A percentile compares a stretch with the other conserved stretches of the same genome.
Conservation (phyloP, 441 rosid species). For the Biscutella laevigata region DNA sequence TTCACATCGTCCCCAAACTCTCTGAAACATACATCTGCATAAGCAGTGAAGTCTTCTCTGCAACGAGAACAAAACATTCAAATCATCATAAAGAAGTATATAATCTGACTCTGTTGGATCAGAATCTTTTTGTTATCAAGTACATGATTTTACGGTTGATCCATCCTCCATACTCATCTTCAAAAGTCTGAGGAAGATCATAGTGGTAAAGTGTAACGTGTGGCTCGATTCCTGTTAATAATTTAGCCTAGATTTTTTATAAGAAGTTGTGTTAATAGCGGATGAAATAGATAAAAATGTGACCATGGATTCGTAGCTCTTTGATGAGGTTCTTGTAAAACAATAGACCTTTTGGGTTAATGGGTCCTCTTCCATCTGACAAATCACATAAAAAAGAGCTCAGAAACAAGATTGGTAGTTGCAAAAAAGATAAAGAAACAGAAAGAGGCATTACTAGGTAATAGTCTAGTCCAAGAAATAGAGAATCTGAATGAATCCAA, state of each 20-base stretch:
- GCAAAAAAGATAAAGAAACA: neutral
- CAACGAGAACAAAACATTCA: conserved; percentile 1
- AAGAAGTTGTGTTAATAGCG: too few species aligned
- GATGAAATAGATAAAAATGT: too few species aligned
- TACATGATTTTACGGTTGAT: conserved; percentile 42
- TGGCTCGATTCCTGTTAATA: conserved; percentile 57
- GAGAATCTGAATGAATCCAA: conserved; percentile 69
- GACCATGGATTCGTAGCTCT: conserved; percentile 45
- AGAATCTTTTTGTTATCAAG: neutral
- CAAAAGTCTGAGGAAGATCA: conserved; percentile 64
- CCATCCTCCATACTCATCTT: conserved; percentile 76
- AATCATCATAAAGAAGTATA: neutral
- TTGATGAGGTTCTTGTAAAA: conserved; percentile 65
- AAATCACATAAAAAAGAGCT: neutral
- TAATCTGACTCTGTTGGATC: neutral
- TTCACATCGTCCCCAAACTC: conserved; percentile 57
- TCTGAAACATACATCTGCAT: conserved; percentile 59
- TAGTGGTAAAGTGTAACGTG: conserved; percentile 49
- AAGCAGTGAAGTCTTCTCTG: conserved; percentile 46
- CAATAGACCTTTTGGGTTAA: conserved; percentile 49
- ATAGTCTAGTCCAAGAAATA: conserved; percentile 72
- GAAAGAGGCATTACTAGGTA: conserved; percentile 39
- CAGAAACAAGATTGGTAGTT: neutral
- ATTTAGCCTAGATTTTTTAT: too few species aligned
- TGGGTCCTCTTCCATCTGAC: conserved; percentile 63